Evolutionary conservation across 169 alveolate species (phyloP).

Genomic region (Neospora caninum): DNA sequence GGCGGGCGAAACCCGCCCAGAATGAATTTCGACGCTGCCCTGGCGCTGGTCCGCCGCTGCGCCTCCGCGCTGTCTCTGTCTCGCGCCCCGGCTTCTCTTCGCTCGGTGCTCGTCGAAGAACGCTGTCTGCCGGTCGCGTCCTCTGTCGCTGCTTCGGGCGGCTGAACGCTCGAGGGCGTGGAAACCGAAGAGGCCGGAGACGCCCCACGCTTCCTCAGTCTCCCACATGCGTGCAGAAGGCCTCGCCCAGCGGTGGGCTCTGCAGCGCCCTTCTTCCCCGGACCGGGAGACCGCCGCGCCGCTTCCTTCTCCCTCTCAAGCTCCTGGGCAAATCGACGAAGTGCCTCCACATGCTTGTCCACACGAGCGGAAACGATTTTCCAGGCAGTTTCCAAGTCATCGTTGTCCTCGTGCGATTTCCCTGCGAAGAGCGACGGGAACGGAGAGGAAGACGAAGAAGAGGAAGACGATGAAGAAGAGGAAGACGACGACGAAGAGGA

Average conservation of each 20-base stretch:
- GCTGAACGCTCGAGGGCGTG: background rate
- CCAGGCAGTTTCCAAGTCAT: background rate
- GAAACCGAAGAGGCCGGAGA: too few species aligned
- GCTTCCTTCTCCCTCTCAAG: background rate
- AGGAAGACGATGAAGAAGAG: background rate
- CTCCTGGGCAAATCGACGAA: background rate
- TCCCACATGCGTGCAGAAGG: background rate
- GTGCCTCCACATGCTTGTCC: background rate
- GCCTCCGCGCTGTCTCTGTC: background rate
- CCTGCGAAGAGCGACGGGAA: background rate
- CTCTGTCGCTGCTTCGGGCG: background rate
- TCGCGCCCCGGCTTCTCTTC: background rate
- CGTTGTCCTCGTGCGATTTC: background rate
- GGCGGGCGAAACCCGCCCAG: background rate
- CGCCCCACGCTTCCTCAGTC: too few species aligned
- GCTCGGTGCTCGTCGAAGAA: background rate
- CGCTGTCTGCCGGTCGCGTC: background rate
- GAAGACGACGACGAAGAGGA: background rate
- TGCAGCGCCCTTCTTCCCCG: background rate
- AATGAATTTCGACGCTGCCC: background rate
- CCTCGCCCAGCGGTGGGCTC: background rate
- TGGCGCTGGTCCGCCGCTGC: background rate
- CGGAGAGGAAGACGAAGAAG: background rate
- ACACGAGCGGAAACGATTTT: background rate
- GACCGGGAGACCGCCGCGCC: background rate